These are phyloP conservation scores for Verbena officinalis DNA, from an alignment of 257 asterid genomes.

Conservation along the genomic window DNA sequence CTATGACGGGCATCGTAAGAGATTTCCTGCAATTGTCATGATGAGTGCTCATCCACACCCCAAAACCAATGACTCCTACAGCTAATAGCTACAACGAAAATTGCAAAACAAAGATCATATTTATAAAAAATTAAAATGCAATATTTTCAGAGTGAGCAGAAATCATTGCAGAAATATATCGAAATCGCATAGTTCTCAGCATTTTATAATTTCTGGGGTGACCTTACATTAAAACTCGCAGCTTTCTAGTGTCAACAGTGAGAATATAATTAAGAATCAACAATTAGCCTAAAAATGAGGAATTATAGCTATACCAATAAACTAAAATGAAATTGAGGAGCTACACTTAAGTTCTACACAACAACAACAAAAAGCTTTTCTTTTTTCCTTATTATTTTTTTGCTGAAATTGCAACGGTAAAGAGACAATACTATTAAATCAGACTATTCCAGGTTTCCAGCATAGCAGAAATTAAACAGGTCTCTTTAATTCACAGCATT, in stretches of 20 bases:
- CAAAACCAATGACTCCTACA: constrained; percentile 72
- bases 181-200: neutral
- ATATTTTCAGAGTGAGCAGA: constrained; percentile 4
- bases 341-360: neutral
- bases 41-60: constrained; percentile 86
- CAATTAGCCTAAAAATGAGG: constrained; percentile 5
- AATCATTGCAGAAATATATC: neutral
- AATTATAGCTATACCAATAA: neutral
- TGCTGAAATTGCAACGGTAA: neutral
- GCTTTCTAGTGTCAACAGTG: neutral
- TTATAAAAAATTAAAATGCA: constrained; percentile 7
- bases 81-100: constrained; percentile 62
- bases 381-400: too few relatives aligned
- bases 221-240: constrained; percentile 6
- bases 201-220: neutral
- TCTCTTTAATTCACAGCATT: neutral
- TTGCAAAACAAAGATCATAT: constrained; percentile 7
- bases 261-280: neutral
- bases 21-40: constrained; percentile 83
- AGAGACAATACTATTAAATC: neutral
- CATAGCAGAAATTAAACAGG: neutral
- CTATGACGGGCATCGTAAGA: constrained; percentile 77
- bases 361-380: too few relatives aligned
- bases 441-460: neutral
- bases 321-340: neutral